These are phyloP conservation scores for Hirschioporus abietinus DNA, from an alignment of 768 basidiomycete genomes.

Conservation along the genomic window DNA sequence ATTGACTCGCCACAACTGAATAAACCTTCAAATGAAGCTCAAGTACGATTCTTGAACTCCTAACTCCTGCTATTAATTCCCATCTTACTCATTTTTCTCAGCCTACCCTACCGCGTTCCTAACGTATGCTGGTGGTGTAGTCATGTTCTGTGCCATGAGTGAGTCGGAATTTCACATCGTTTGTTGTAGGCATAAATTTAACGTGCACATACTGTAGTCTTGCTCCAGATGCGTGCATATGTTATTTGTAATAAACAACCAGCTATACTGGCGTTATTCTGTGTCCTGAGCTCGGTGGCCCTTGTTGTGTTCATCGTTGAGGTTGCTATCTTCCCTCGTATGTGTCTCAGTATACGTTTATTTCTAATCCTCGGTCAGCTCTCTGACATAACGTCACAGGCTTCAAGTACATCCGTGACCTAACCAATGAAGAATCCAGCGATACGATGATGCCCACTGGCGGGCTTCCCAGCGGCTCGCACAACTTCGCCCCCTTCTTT, in stretches of 20 bases:
- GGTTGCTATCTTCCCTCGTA: not conserved
- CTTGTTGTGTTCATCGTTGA: not conserved
- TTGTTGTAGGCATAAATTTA: not conserved
- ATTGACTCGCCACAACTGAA: no score
- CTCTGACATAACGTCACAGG: not conserved
- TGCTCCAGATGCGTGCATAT: not conserved
- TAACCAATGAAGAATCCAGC: not conserved
- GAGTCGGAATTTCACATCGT: not conserved
- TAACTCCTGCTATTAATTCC: not conserved
- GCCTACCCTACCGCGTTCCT: not conserved
- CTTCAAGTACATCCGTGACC: not conserved
- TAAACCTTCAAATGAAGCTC: no score
- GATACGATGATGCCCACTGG: not conserved
- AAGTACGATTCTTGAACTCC: no score
- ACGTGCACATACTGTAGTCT: not conserved
- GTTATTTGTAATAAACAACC: not conserved
- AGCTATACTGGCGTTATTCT: not conserved
- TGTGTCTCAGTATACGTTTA: not conserved
- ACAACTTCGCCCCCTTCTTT: not conserved
- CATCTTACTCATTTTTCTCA: not conserved
- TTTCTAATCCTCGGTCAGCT: not conserved
- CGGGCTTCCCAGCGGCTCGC: not conserved
- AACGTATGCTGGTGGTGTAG: not conserved
- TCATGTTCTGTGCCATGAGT: not conserved
- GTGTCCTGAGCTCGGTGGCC: not conserved